Evolutionary conservation across 805 yeast species (phyloP), one percentile per base, ranked within the genome.

Genomic region (Teunomyces aglyptinius): DNA sequence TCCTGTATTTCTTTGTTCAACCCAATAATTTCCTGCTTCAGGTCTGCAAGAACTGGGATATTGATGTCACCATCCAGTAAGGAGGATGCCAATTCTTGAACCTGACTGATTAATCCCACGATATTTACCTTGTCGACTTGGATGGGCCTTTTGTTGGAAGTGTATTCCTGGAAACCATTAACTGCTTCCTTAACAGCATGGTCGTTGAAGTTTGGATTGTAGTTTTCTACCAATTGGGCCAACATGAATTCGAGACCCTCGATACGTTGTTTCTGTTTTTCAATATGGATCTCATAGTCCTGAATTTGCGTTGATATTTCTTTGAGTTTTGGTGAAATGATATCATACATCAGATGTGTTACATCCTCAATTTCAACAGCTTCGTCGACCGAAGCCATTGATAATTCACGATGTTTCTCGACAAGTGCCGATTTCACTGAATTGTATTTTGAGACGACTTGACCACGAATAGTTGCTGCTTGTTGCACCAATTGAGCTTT

Each of bases 161-260:
- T 53, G 53, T 77, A 73, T 50, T 79, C 75, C 38, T 77, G 79
- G 58, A 64, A 85, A 0, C 70, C 68, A 15, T 77, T 69, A 13
- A 89, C 83, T 1, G 91, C 83, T 16, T 72, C 77, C 61, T 89
- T 89, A 15, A 91, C 97, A 0, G 91, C 95, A 6, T 82, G 80
- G 65, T 91, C 97, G 60, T 91, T 89, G 67, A 89, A 81, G 57
- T 89, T 86, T 41, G 86, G 88, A 56, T 89, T 88, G 64, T 86
- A 90, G n/a, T 78, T 77, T 2, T 70, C 58, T 6, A 73, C 62
- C 65, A 91, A 69, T 4, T 65, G 64, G 2, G 65, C 62, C 42
- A 89, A 59, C 13, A 86, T 72, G 2, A 46, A 40, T 50, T 81
- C 84, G 47, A 85, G 60, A 3, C 43, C 47, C 16, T 48, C 34